Conservation (phyloP, 805 yeast species). For the Candida glaebosa region DNA sequence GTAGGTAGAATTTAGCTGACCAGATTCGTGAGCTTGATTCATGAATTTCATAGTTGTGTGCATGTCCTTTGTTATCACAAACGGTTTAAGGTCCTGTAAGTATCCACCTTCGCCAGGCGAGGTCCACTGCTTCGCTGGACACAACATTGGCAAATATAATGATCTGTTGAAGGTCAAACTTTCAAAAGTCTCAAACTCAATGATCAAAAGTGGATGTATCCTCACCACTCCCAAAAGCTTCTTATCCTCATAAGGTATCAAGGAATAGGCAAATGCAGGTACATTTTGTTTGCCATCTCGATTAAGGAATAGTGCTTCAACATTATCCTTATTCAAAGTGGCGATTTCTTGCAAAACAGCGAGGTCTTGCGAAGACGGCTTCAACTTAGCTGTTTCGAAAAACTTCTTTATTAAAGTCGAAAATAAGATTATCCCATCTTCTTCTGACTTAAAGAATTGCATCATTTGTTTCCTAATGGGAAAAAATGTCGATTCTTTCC, state of each 20-base stretch:
- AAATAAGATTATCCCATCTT: slow-evolving; percentile 18
- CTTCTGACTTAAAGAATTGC: slow-evolving; percentile 12
- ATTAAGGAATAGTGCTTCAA: slow-evolving; percentile 5
- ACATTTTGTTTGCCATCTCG: slow-evolving; percentile 3
- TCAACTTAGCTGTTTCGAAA: slow-evolving; percentile 13
- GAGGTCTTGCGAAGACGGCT: slow-evolving; percentile 7
- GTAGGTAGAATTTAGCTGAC: slow-evolving; percentile 30
- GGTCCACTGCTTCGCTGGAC: slow-evolving; percentile 35
- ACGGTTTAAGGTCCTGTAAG: slow-evolving; percentile 20
- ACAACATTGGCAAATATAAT: slow-evolving; percentile 34
- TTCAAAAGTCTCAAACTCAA: slow-evolving; percentile 11
- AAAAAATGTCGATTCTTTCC: slow-evolving; percentile 9
- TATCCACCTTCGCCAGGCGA: slow-evolving; percentile 34
- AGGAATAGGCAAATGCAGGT: slow-evolving; percentile 11
- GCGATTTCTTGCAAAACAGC: slow-evolving; percentile 5
- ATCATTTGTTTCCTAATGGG: slow-evolving; percentile 8
- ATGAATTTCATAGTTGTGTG: slow-evolving; percentile 17
- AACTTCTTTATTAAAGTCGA: slow-evolving; percentile 15
- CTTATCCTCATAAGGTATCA: slow-evolving; percentile 2
- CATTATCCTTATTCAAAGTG: slow-evolving; percentile 4
- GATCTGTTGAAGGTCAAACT: slow-evolving; percentile 11
- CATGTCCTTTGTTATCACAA: slow-evolving; percentile 19
- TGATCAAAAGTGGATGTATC: slow-evolving; percentile 21
- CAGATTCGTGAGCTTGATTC: slow-evolving; percentile 24
- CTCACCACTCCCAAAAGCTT: slow-evolving; percentile 15